Evolutionary conservation across 106 monocot species (phyloP), one percentile per base, ranked within the genome.

Genomic region (Dioscorea zingiberensis): DNA sequence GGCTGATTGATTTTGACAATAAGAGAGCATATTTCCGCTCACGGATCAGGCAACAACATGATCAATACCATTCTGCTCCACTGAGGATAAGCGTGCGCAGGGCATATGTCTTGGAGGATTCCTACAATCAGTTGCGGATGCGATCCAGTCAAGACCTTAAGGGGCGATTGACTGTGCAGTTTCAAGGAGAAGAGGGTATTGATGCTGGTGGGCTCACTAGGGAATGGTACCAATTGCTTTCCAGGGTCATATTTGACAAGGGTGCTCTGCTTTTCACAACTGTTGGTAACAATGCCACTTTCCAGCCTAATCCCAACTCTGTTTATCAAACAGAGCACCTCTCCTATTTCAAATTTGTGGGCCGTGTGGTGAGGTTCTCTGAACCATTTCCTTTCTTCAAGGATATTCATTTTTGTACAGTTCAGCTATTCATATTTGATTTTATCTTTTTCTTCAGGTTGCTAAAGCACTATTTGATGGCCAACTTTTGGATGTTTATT

Each of bases 401-500:
- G 27, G 66, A 2, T 25, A 44, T 58, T 47, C 11, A 48, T 60
- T 71, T 17, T 62, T 18, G 2, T 47, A 4, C 4, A n/a, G 18
- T 38, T 38, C 7, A 8, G 6, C 38, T 38, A 10, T 38, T 2
- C 38, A 38, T 38, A 38, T 38, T 38, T 38, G 38, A 38, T 38
- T 38, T 38, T 6, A 10, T 1, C 1, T 38, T 27, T 68, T 45
- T 66, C 7, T 60, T 27, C 78, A 90, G 90, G 90, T 90, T 72
- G 85, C 83, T 19, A 90, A 90, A 69, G 90, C 90, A 32, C 64
- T 90, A 27, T 90, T 90, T 85, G 90, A 90, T 73, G 90, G 90
- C 21, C 85, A 90, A 67, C 81, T 90, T 54, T 74, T 90, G 65
- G 90, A 90, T 80, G 90, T 85, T 25, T 77, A 90, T 54, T 90